Evolutionary conservation across 805 yeast species (phyloP).

Genomic region (Ogataea pilisensis): DNA sequence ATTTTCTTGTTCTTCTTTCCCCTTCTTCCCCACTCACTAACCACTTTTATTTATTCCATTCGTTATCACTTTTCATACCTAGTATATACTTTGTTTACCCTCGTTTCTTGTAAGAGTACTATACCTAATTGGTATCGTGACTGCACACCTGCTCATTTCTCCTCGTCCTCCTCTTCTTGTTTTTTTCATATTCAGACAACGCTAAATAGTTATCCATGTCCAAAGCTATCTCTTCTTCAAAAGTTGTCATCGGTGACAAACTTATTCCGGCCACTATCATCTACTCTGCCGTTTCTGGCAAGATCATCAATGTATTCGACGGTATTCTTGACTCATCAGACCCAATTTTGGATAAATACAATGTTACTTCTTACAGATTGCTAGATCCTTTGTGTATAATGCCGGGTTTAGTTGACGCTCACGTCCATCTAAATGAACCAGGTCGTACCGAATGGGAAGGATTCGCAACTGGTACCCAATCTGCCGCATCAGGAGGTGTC

Average conservation of each 20-base stretch:
- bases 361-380: conserved; percentile 42
- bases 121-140: too few relatives aligned
- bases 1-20: too few relatives aligned
- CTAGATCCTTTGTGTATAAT: conserved; percentile 62
- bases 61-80: too few relatives aligned
- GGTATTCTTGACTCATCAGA: conserved; percentile 37
- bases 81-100: too few relatives aligned
- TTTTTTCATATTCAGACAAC: too few relatives aligned
- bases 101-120: too few relatives aligned
- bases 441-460: conserved; percentile 99
- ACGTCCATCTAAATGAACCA: conserved; percentile 93
- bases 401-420: conserved; percentile 93
- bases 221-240: conserved; percentile 57
- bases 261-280: conserved; percentile 60
- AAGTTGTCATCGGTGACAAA: conserved; percentile 47
- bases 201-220: too few relatives aligned
- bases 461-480: conserved; percentile 90
- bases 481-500: conserved; percentile 95
- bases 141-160: too few relatives aligned
- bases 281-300: conserved; percentile 53
- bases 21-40: too few relatives aligned
- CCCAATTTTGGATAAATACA: conserved; percentile 37
- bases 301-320: conserved; percentile 50
- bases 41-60: too few relatives aligned
- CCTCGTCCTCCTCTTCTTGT: neutral